Conservation (phyloP, 257 asterid genomes). For the Solanum medicagineum region DNA sequence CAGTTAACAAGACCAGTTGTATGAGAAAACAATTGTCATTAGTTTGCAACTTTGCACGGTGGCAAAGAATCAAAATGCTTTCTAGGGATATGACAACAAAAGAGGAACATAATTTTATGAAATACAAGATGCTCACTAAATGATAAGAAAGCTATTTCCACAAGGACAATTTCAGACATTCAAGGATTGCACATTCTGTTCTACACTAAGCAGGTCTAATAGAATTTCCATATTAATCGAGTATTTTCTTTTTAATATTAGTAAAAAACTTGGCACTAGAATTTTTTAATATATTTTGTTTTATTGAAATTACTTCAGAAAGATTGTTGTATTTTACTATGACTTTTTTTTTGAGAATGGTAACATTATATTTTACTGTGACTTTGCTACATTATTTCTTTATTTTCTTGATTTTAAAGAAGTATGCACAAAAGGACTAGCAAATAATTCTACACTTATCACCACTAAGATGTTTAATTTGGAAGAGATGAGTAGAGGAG, state of each 20-base stretch:
- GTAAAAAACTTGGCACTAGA: neutral
- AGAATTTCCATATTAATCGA: neutral
- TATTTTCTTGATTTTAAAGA: neutral
- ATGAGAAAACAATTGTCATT: neutral
- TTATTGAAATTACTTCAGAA: neutral
- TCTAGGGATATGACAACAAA: neutral
- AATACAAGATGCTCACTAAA: neutral
- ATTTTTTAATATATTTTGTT: neutral
- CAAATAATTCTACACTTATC: neutral
- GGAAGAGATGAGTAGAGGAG: neutral
- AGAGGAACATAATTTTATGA: neutral
- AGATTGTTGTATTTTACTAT: neutral
- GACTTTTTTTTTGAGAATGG: neutral
- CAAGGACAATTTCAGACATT: neutral
- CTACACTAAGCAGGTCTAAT: neutral
- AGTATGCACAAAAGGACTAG: neutral
- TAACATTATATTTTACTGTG: neutral
- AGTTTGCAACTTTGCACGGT: neutral
- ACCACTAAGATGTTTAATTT: neutral
- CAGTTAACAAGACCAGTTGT: neutral
- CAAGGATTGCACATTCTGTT: neutral
- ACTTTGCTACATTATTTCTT: neutral
- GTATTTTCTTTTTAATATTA: neutral
- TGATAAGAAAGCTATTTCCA: neutral
- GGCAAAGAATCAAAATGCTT: neutral